Conservation (phyloP, 768 basidiomycete genomes). For the Hemileccinum impolitum region DNA sequence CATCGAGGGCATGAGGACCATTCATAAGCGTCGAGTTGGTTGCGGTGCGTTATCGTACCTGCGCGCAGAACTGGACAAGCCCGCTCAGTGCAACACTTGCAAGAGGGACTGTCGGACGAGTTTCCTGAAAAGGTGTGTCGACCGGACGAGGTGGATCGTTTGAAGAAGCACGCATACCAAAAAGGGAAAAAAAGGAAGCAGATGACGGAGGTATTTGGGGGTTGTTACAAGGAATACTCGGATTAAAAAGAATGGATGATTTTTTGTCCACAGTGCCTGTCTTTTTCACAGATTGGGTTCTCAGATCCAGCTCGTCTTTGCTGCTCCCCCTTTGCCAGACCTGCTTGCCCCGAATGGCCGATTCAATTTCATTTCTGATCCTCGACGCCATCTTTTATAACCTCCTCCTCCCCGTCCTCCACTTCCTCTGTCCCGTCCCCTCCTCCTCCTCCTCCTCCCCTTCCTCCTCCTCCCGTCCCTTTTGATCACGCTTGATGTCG, state of each 20-base stretch:
- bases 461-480: background rate
- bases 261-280: constrained; percentile 1
- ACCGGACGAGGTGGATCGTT: constrained; percentile 15
- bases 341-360: constrained; percentile 12
- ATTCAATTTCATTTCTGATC: constrained; percentile 25
- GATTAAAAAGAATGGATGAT: no score
- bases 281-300: constrained; percentile 27
- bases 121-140: constrained; percentile 2
- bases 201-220: constrained; percentile 8
- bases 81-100: no score
- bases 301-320: constrained; percentile 13
- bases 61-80: no score
- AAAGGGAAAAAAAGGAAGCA: constrained; percentile 9
- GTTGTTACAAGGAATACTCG: background rate
- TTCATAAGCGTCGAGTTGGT: no score
- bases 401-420: constrained; percentile 9
- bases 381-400: constrained; percentile 27
- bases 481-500: constrained; percentile 24
- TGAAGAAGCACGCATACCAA: constrained; percentile 12
- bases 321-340: background rate
- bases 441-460: constrained; percentile 2
- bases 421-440: constrained; percentile 10
- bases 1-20: no score
- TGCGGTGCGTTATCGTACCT: no score
- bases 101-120: background rate